Base-by-base conservation (phyloP, 345 rosid species). In the Geranium brycei region DNA sequence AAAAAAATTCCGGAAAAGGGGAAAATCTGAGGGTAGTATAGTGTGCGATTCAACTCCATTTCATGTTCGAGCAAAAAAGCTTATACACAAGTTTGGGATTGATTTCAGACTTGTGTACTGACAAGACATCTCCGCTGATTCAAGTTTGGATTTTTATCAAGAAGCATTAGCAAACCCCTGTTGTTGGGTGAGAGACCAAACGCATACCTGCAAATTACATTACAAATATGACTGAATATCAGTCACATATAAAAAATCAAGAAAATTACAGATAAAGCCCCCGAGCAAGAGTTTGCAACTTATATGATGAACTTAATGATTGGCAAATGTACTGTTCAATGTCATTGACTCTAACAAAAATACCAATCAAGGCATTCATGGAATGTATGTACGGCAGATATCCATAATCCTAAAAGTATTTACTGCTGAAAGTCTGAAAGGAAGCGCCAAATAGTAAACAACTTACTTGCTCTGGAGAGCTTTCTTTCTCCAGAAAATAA, bases 401-500 rank as follows among this genome's bases (percentile, higher is more conserved):
- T 57, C 18, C 53, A 47, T 8, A 6, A 57, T 16, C 4, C 59
- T 18, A 57, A 57, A n/a, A 15, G 59, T 2, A 57, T 11, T 47
- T 8, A 47, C 53, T 47, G 10, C 53, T 8, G 53, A 47, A 47
- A 47, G 15, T 6, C 53, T 8, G 53, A 47, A 47, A 47, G 15
- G 19, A 57, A 16, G 19, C 1, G 10, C 41, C 19, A n/a, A 16
- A 57, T 7, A 57, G 19, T 5, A 57, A 53, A 32, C 55, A 58
- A 82, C 99, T 88, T 82, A 95, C 99, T 84, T 86, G 96, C 83
- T 86, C 72, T 81, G 85, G 57, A 66, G 83, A 70, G 95, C 95
- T 73, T 78, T 88, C 78, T 72, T 86, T 78, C 81, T 88, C 99
- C 96, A 91, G 62, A 82, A 87, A 71, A 87, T 79, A 64, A 91